Conservation (phyloP, 2,329 filamentous ascomycete genomes). For the Diplodia sapinea region DNA sequence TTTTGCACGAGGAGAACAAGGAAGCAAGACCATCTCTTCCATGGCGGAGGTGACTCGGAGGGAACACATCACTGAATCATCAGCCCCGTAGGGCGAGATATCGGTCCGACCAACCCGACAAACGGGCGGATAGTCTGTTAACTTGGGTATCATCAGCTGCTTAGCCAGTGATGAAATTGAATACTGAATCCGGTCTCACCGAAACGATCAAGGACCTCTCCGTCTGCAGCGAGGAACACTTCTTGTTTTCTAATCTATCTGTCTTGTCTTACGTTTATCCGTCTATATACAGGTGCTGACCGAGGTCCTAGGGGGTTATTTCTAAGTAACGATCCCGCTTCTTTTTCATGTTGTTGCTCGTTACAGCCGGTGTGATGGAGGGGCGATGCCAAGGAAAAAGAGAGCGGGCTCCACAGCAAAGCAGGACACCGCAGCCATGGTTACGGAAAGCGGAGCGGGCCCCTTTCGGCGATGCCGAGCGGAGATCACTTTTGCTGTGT, state of each 20-base stretch:
- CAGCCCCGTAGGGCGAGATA: neutral
- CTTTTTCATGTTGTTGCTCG: neutral
- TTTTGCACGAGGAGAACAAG: neutral
- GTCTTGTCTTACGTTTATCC: neutral
- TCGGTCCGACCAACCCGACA: neutral
- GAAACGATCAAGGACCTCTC: neutral
- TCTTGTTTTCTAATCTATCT: neutral
- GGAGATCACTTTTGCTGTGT: neutral
- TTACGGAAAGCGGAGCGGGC: conserved; percentile 5
- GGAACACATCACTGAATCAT: neutral
- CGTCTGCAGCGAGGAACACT: neutral
- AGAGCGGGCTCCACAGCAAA: neutral
- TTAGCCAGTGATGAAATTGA: too few species aligned
- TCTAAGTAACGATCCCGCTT: neutral
- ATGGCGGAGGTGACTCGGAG: neutral
- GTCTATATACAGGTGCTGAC: neutral
- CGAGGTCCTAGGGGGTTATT: neutral
- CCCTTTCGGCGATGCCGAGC: conserved; percentile 24
- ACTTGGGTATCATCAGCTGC: too few species aligned
- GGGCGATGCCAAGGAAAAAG: neutral
- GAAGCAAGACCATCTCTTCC: neutral
- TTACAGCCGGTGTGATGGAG: neutral
- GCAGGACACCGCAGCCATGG: conserved; percentile 7
- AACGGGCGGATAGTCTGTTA: neutral
- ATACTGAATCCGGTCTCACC: neutral